Conservation (phyloP, 2,329 filamentous ascomycete species). For the Plenodomus biglobosus region DNA sequence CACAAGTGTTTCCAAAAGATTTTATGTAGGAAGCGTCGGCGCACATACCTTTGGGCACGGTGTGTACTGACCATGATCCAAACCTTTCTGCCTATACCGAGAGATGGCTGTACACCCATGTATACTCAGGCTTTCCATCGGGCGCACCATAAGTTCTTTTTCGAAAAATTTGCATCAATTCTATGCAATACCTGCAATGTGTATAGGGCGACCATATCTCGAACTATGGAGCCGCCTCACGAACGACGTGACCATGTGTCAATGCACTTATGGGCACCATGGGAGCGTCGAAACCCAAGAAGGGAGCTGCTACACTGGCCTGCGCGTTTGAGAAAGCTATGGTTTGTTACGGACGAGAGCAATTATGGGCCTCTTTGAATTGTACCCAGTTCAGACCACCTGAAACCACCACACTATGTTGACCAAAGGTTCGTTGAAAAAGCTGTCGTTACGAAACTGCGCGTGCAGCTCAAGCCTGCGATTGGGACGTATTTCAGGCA, state of each 20-base stretch:
- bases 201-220: constrained; percentile 2
- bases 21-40: neutral
- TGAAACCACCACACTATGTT: constrained; percentile 9
- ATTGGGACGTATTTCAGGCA: constrained; percentile 8
- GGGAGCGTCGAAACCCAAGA: neutral
- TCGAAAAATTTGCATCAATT: constrained; percentile 1
- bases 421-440: constrained; percentile 6
- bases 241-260: constrained; percentile 10
- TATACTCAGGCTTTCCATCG: neutral
- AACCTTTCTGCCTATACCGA: too few relatives aligned
- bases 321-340: constrained; percentile 6
- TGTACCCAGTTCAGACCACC: neutral
- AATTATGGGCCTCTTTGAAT: neutral
- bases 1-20: neutral
- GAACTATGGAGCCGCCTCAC: constrained; percentile 5
- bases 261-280: constrained; percentile 3
- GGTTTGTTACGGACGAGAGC: constrained; percentile 1
- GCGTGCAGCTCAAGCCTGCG: constrained; percentile 2
- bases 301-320: constrained; percentile 7
- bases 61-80: neutral
- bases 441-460: constrained; percentile 2
- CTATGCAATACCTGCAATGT: constrained; percentile 1
- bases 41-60: neutral
- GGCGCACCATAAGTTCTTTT: neutral
- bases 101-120: too few relatives aligned